These are phyloP conservation scores for Leccinum fuscescens DNA, from an alignment of 1,284 basidiomycete species.

Conservation along the genomic window DNA sequence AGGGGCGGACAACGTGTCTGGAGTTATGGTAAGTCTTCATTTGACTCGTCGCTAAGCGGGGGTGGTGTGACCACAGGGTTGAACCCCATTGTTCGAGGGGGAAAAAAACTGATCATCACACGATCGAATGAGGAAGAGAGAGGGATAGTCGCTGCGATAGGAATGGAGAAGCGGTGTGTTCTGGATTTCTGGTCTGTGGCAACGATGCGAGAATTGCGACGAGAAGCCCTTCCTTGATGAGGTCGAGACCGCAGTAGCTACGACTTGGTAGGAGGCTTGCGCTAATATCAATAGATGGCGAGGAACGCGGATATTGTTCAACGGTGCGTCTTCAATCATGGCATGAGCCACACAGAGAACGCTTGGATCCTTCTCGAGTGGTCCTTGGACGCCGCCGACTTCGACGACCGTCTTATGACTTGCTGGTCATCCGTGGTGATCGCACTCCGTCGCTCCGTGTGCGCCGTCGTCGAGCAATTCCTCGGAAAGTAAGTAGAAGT, in stretches of 20 bases:
- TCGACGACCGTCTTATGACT: constrained; percentile 9
- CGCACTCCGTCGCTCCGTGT: constrained; percentile 7
- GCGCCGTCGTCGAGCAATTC: not conserved
- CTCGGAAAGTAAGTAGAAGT: constrained; percentile 16
- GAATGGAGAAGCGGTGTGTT: not conserved
- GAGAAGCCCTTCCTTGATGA: not conserved
- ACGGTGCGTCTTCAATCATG: not conserved
- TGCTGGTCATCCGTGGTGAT: constrained; percentile 13
- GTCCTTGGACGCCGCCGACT: constrained; percentile 13
- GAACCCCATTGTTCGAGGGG: not conserved
- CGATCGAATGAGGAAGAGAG: constrained; percentile 5
- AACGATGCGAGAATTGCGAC: not conserved
- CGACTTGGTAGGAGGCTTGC: not conserved
- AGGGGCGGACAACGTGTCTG: constrained; percentile 19
- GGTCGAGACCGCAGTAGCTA: not conserved
- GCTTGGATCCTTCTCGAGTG: constrained; percentile 1
- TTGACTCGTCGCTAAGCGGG: constrained; percentile 13
- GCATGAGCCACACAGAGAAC: not conserved
- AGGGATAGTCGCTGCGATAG: not conserved
- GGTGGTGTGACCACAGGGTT: constrained; percentile 3
- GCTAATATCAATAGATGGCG: constrained; percentile 2
- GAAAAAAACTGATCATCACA: constrained; percentile 8
- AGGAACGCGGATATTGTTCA: constrained; percentile 18
- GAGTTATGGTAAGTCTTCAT: constrained; percentile 2
- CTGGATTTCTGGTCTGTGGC: not conserved